These are phyloP conservation scores for Eucalyptus guilfoylei DNA, from an alignment of 345 rosid genomes.

Conservation along the genomic window DNA sequence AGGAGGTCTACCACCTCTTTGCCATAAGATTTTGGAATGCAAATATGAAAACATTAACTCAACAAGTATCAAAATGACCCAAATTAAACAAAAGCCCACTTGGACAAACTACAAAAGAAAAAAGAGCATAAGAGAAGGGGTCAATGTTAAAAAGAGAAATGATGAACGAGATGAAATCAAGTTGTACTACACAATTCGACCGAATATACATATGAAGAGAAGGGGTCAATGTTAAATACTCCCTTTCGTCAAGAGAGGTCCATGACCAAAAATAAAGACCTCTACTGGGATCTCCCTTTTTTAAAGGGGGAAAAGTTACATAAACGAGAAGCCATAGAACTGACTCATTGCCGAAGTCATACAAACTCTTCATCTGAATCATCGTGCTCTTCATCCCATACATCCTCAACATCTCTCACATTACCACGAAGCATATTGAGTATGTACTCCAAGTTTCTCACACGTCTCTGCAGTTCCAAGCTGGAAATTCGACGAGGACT, in stretches of 20 bases:
- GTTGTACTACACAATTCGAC: neutral
- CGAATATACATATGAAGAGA: neutral
- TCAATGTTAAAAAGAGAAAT: neutral
- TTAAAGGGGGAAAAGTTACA: neutral
- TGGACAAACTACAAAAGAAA: neutral
- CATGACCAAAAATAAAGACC: neutral
- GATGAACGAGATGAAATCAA: neutral
- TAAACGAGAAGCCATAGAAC: neutral
- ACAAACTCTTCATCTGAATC: slow-evolving; percentile 29
- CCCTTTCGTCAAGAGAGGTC: neutral
- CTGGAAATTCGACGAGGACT: neutral
- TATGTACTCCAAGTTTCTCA: slow-evolving; percentile 33
- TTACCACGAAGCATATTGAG: slow-evolving; percentile 31
- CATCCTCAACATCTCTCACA: slow-evolving; percentile 8
- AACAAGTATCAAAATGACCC: neutral
- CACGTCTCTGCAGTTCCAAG: slow-evolving; percentile 1
- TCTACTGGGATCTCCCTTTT: neutral
- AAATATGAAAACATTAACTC: neutral
- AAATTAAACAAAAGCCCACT: neutral
- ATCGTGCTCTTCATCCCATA: slow-evolving; percentile 25
- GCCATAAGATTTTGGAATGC: neutral
- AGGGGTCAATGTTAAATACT: neutral
- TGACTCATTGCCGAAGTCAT: neutral
- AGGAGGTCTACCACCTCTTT: neutral
- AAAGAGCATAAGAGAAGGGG: no score